Base-by-base conservation (phyloP, 805 yeast species). In the Candida xiaguanensis region DNA sequence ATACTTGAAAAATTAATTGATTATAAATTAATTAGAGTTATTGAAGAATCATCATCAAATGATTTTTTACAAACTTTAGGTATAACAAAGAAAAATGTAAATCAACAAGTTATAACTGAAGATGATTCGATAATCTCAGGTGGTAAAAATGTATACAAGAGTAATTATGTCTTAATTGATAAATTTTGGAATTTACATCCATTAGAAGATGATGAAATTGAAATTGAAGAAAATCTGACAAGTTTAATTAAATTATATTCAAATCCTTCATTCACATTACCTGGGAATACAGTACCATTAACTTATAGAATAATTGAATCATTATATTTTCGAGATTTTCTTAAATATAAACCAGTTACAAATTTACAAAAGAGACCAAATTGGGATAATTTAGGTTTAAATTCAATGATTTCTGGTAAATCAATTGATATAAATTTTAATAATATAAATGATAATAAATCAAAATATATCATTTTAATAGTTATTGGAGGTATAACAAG, bases 401-500 rank as follows among this genome's bases (percentile, higher is more conserved):
- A 59, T 32, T 60, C 66, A 16, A 62, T 63, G 60, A 56, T 75
- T 43, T 54, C 58, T 32, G 78, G 78, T 0, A 61, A 61, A 32
- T 58, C 62, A 3, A 48, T 57, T 13, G 74, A 67, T 53, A 40
- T 61, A n/a, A 63, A 64, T 40, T n/a, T 65, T 2, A 52, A 55
- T 33, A 63, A 57, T 38, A 50, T 47, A 15, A 43, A 22, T 26
- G 43, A 27, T 25, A 36, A 38, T 16, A 20, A 31, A 8, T 45
- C 36, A 29, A 45, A 43, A 39, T 39, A 61, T 55, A 39, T 60
- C 43, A 52, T 87, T 44, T 49, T 86, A 37, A 75, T 80, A 6
- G 61, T 83, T 45, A 52, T 90, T 29, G 98, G 98, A 11, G 98
- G 99, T 0, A 65, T 90, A 6, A 87, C 97, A 0, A 72, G 85